phyloP scores from a whole-genome alignment of 1,284 basidiomycete genomes.

The Erythrobasidium hasegawianum region DNA sequence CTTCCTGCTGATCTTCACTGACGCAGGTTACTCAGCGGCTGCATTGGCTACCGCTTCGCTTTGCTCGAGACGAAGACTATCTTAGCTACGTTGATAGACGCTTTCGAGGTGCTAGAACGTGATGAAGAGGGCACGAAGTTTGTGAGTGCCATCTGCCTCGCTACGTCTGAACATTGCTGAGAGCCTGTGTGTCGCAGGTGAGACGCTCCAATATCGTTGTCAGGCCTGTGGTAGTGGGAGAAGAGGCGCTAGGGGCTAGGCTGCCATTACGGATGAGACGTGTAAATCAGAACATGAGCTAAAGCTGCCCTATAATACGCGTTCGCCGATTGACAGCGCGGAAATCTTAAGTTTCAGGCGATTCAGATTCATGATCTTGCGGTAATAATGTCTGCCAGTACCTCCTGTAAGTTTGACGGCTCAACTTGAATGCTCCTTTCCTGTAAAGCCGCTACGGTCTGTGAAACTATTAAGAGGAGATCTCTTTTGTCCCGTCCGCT shows the following conservation, averaged over 20 bases:
- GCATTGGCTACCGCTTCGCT: constrained; percentile 31
- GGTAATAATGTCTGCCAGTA: no score
- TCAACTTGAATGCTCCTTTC: no score
- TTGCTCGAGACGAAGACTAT: constrained; percentile 31
- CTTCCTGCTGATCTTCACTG: background rate
- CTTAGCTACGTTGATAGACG: constrained; percentile 13
- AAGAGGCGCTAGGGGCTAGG: constrained; percentile 11
- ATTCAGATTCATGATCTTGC: no score
- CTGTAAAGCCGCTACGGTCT: no score
- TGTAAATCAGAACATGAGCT: background rate
- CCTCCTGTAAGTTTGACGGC: no score
- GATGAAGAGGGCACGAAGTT: background rate
- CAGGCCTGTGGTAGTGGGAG: constrained; percentile 12
- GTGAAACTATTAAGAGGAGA: no score
- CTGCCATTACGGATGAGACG: constrained; percentile 12
- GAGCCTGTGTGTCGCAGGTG: background rate
- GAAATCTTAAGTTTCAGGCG: no score
- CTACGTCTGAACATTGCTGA: background rate
- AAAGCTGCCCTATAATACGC: no score
- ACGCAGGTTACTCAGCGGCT: constrained; percentile 6
- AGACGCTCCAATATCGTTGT: constrained; percentile 22
- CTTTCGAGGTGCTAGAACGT: constrained; percentile 10
- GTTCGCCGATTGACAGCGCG: no score
- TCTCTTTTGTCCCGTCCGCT: no score
- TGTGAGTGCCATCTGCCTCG: background rate